Evolutionary conservation across 352 stramenopile species (phyloP).

Genomic region (Bremia lactucae): DNA sequence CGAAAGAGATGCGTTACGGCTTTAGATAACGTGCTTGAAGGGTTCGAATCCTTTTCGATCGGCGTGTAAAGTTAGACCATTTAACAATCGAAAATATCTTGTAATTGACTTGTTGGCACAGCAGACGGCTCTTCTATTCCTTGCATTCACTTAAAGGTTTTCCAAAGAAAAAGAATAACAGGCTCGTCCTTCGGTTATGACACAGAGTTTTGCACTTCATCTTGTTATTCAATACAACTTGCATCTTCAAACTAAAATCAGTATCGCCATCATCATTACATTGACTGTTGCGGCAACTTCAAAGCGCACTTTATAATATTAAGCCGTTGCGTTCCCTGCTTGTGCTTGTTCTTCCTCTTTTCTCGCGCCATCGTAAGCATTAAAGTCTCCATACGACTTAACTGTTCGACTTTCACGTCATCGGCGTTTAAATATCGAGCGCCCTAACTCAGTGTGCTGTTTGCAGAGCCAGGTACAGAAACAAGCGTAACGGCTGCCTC

Average conservation of each 20-base stretch:
- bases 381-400: conserved; percentile 11
- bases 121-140: conserved; percentile 55
- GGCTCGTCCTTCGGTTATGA: conserved; percentile 10
- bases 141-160: conserved; percentile 37
- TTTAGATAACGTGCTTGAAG: background rate
- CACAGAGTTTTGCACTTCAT: conserved; percentile 8
- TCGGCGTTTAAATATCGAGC: conserved; percentile 26
- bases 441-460: conserved; percentile 11
- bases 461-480: conserved; percentile 21
- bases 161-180: conserved; percentile 19
- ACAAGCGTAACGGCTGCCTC: conserved; percentile 19
- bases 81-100: conserved; percentile 37
- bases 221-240: conserved; percentile 2
- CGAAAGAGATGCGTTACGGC: background rate
- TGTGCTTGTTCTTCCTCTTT: conserved; percentile 17
- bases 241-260: conserved; percentile 54
- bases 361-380: conserved; percentile 14
- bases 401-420: conserved; percentile 27
- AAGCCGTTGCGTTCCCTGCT: background rate
- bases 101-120: conserved; percentile 39
- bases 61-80: conserved; percentile 35
- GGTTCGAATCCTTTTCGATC: conserved; percentile 35
- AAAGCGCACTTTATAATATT: too few species aligned
- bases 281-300: too few species aligned
- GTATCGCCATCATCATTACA: conserved; percentile 26